Base-by-base conservation (phyloP, 2,329 filamentous ascomycete species). In the Fusarium humuli region DNA sequence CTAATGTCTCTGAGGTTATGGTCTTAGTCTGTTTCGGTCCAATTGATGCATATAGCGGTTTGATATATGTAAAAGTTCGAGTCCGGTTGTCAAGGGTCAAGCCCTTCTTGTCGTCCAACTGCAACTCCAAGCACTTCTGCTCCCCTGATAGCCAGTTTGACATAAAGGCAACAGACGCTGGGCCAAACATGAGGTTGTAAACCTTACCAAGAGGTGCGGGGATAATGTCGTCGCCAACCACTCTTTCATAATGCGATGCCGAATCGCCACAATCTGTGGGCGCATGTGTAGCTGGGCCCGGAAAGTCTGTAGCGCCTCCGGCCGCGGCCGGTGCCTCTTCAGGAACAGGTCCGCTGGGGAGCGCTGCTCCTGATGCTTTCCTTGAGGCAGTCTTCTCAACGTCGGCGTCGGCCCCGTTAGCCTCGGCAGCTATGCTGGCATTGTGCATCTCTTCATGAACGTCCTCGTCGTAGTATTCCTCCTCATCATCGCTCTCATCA, bases 21-120 rank as follows among this genome's bases (percentile, higher is more conserved):
- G 96, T 99, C 77, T 97, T 98, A 14, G 96, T 99, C 82, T 97
- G 93, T 78, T 88, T 96, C 1, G 96, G 96, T 0, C 96, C 96
- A 70, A 99, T 95, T 2, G 93, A 86, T 4, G 86, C 92, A 73
- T 90, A 87, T 4, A 99, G 83, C 3, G 96, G 96, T 79, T 98
- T 98, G 81, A 97, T 97, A 78, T 98, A 99, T 2, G 90, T 91
- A 78, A 91, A 97, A 22, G 84, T 89, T 47, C 94, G 88, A 5
- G 87, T 87, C 77, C 90, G 92, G 80, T 91, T 92, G 20, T 97
- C 93, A 49, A 89, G 87, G 5, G 88, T 88, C 25, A 97, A 81
- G 1, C 92, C 94, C 74, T 91, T 92, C 76, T 94, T 93, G 72
- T 97, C 94, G 47, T 95, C 92, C 81, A 97, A 90, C 68, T 93